Percentiles rank a stretch among this genome's conserved stretches.
These are phyloP conservation scores for Crithidia brevicula DNA, from an alignment of 208 protist genomes.

Conservation along the genomic window DNA sequence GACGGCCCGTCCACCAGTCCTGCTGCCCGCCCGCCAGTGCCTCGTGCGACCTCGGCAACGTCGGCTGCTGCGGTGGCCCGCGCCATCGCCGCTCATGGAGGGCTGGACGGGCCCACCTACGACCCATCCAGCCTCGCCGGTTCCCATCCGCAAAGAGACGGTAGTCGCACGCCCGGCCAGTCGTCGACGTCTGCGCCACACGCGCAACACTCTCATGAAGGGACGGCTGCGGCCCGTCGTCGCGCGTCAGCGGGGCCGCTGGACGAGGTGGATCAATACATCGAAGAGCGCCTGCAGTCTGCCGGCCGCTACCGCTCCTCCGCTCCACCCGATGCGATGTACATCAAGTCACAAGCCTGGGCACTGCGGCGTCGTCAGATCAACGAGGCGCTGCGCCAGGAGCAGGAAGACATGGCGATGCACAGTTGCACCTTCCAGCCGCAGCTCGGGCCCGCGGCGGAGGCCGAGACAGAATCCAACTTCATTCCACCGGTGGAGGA, in stretches of 20 bases:
- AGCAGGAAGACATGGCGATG: slow-evolving; percentile 31
- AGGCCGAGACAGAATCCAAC: neutral
- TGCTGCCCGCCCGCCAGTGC: slow-evolving; percentile 8
- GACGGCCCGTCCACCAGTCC: slow-evolving; percentile 2
- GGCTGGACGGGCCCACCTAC: neutral
- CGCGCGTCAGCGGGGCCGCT: neutral
- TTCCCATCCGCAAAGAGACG: neutral
- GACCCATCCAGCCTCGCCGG: neutral
- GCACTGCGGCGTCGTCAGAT: slow-evolving; percentile 31
- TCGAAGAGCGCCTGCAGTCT: slow-evolving; percentile 35
- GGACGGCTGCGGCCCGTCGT: slow-evolving; percentile 1
- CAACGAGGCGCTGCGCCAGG: slow-evolving; percentile 25
- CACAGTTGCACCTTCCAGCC: slow-evolving; percentile 59
- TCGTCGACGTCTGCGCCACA: neutral
- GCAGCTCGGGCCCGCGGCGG: slow-evolving; percentile 11
- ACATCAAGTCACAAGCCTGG: slow-evolving; percentile 65
- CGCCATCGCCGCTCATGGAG: slow-evolving; percentile 20
- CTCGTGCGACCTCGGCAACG: neutral
- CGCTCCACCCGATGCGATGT: slow-evolving; percentile 49
- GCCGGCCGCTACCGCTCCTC: slow-evolving; percentile 45
- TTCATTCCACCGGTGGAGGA: slow-evolving; percentile 1
- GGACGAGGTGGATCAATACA: slow-evolving; percentile 33
- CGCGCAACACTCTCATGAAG: neutral
- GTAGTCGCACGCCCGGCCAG: neutral
- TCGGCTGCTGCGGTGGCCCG: slow-evolving; percentile 10